Base-by-base conservation (phyloP, 108 stramenopile genomes). In the Nitzschia sp. region DNA sequence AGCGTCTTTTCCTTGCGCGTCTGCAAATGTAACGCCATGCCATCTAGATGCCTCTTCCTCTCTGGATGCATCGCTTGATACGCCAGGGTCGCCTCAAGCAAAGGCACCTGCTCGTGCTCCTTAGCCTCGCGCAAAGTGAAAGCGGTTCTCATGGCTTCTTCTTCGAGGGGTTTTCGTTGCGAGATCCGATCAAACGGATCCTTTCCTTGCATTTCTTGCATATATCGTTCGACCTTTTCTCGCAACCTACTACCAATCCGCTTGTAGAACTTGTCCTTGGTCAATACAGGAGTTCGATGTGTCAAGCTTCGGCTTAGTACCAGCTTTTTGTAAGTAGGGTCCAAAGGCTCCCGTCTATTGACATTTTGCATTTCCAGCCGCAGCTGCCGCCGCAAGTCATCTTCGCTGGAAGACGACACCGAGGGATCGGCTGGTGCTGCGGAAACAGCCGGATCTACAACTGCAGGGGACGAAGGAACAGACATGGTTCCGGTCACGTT, bases 111-210 rank as follows among this genome's bases (percentile, higher is more conserved):
- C 64, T 94, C 93, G 60, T 91, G 88, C 34, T 87, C 78, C 65
- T 94, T 94, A 32, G 82, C 79, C 63, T 91, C 93, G 1, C 90
- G 84, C 18, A 94, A 66, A 0, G 88, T 89, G 65, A 94, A 94
- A 11, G 93, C 90, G 0, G 88, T 79, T 48, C 90, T 68, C 71
- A 94, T 85, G 45, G 59, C 74, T 23, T 76, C 63, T 46, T 88
- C 87, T 9, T 86, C 81, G 70, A 83, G 54, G 35, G 75, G 72
- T 53, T 80, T 76, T 2, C 85, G 74, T 57, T 82, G 81, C 11
- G 75, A 68, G 51, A 85, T 82, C 38, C 85, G 74, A 85, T 85
- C 85, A 59, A 75, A 79, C 1, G 76, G 79, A 51, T 85, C 84
- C 46, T 81, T 80, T 46, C 57, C 70, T 72, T 63, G 71, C 72